A percentile compares a stretch with the other conserved stretches of the same genome.
Conservation (phyloP, 495 filamentous ascomycete genomes). For the Stereocaulon alpinum region DNA sequence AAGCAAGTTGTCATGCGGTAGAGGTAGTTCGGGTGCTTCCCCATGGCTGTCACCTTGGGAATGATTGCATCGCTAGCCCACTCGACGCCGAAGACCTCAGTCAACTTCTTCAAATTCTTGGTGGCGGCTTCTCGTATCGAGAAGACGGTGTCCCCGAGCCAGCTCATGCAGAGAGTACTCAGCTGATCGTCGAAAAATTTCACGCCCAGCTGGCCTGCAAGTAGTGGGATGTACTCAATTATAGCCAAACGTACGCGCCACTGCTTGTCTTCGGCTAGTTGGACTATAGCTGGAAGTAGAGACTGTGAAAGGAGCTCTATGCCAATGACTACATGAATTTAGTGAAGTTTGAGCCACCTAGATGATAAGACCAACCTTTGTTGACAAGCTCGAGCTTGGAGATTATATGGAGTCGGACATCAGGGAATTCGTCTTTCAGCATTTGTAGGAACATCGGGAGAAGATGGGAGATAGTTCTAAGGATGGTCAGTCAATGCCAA, state of each 20-base stretch:
- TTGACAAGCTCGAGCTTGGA: constrained; percentile 97
- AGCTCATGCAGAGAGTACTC: constrained; percentile 91
- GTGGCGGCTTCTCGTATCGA: constrained; percentile 96
- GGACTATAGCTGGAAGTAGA: constrained; percentile 93
- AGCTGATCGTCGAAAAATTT: constrained; percentile 98
- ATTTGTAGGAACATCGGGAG: constrained; percentile 98
- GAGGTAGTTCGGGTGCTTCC: constrained; percentile 92
- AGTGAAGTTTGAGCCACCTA: constrained; percentile 15
- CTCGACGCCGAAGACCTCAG: constrained; percentile 94
- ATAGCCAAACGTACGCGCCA: constrained; percentile 97
- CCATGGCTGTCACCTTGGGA: constrained; percentile 97
- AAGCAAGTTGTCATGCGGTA: constrained; percentile 99
- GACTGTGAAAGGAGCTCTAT: constrained; percentile 95
- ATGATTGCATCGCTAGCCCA: constrained; percentile 98
- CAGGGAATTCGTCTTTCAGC: constrained; percentile 98
- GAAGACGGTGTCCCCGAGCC: constrained; percentile 98
- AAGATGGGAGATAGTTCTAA: constrained; percentile 85
- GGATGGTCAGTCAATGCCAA: constrained; percentile 18
- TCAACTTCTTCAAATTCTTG: constrained; percentile 93
- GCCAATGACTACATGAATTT: constrained; percentile 62
- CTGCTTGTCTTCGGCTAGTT: constrained; percentile 97
- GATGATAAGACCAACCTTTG: constrained; percentile 51
- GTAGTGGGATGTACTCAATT: constrained; percentile 96
- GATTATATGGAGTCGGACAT: constrained; percentile 95
- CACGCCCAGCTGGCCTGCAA: constrained; percentile 90